Conservation (phyloP, 495 filamentous ascomycete species). For the Trichoderma asperelloides region DNA sequence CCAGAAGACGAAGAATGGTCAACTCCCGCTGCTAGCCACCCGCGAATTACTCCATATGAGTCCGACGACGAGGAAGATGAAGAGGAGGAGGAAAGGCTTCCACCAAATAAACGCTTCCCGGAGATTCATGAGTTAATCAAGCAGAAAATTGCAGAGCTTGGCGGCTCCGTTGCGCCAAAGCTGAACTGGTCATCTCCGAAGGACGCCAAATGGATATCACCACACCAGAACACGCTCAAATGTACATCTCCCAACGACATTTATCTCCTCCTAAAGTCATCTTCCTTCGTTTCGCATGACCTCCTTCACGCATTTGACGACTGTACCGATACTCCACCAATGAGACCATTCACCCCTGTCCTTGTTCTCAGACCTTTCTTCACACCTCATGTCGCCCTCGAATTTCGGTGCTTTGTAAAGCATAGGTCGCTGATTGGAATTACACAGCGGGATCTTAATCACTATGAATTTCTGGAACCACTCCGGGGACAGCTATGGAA, state of each 20-base stretch:
- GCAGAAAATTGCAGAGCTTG: conserved; percentile 64
- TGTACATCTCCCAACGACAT: conserved; percentile 82
- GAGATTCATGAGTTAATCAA: conserved; percentile 71
- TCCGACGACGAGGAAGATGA: conserved; percentile 29
- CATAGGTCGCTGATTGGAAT: conserved; percentile 68
- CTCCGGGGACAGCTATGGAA: conserved; percentile 54
- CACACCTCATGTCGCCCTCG: conserved; percentile 77
- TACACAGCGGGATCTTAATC: conserved; percentile 80
- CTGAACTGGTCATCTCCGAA: conserved; percentile 97
- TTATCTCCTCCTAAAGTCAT: conserved; percentile 86
- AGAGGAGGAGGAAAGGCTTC: conserved; percentile 23
- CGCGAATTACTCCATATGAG: not conserved
- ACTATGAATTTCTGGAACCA: conserved; percentile 70
- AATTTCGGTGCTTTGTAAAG: conserved; percentile 93
- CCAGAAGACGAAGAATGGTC: conserved; percentile 43
- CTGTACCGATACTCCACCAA: conserved; percentile 33
- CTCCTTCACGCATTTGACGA: conserved; percentile 87
- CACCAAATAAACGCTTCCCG: conserved; percentile 41
- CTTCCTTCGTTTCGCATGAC: conserved; percentile 89
- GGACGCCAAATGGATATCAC: conserved; percentile 90
- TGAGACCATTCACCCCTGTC: conserved; percentile 44
- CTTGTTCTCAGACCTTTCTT: conserved; percentile 81
- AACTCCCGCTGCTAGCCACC: conserved; percentile 20
- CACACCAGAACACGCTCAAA: conserved; percentile 77
- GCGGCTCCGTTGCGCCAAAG: conserved; percentile 79